Evolutionary conservation across 108 stramenopile species (phyloP), one percentile per base, ranked within the genome.

Genomic region (Conticribra weissflogii): DNA sequence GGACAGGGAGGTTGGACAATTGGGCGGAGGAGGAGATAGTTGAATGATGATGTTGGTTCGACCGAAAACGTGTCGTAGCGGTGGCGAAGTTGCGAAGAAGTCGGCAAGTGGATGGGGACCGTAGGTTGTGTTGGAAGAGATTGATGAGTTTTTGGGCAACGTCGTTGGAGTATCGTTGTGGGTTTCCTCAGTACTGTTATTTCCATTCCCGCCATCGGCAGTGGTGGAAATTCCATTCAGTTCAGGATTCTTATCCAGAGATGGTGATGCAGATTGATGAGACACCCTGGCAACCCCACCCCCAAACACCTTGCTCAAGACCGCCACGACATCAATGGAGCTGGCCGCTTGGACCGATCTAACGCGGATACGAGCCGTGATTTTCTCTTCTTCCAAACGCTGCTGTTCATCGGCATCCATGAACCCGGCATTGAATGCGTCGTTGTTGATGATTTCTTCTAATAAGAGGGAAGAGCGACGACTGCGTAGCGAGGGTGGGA

Each of bases 301-400:
- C 14, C 84, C 81, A 68, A 92, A 88, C 1, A 90, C 88, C 56
- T 85, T 85, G 33, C 84, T 78, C 41, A 88, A 55, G 15, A 89
- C 86, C 24, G 70, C 74, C 16, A 87, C 80, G 16, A 89, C 69
- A 77, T 92, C 86, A n/a, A 92, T 80, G 15, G 87, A 79, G 59
- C 76, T 81, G 17, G 91, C 88, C 1, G 87, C 86, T 57, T 92
- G 86, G 3, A 88, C 82, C 17, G 85, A 79, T 64, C 80, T 72
- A 18, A 86, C 85, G 23, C 81, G 81, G 21, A 85, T 76, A 24
- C 78, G 59, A 24, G 69, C 78, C 2, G 72, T 62, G 30, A 68
- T 47, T 16, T 65, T 68, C 30, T 56, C 74, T 52, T 76, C 82
- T 29, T 76, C 78, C 17, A 71, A 65, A 22, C 59, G 64, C 31